Conservation (phyloP, 2,329 filamentous ascomycete species). For the Conoideocrella luteorostrata region DNA sequence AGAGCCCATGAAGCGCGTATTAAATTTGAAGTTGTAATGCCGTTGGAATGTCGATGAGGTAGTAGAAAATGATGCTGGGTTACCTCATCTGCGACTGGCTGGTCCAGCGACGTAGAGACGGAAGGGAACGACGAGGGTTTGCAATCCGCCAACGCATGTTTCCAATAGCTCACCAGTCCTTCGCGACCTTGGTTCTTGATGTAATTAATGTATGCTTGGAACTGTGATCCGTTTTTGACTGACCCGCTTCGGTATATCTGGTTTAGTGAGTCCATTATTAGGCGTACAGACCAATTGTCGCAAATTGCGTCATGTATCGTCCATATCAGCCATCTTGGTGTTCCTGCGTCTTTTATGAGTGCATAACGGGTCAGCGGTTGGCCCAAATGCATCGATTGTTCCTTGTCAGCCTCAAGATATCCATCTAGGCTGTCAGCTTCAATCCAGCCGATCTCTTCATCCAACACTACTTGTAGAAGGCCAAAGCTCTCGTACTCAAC, state of each 20-base stretch:
- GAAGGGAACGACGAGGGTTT: constrained; percentile 33
- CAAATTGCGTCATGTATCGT: constrained; percentile 44
- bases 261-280: constrained; percentile 29
- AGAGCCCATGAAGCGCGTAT: constrained; percentile 40
- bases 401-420: too few species aligned
- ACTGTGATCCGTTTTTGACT: constrained; percentile 14
- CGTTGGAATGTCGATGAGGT: constrained; percentile 14
- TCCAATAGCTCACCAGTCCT: constrained; percentile 36
- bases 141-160: constrained; percentile 31
- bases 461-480: too few species aligned
- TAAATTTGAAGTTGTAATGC: constrained; percentile 15
- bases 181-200: constrained; percentile 29
- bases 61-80: constrained; percentile 23
- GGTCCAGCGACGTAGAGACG: constrained; percentile 34
- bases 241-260: background rate
- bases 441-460: too few species aligned
- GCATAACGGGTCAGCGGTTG: too few species aligned
- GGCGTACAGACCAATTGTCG: constrained; percentile 38
- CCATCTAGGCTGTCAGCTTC: too few species aligned
- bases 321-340: constrained; percentile 31
- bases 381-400: too few species aligned
- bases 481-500: too few species aligned
- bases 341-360: too few species aligned
- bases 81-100: constrained; percentile 38
- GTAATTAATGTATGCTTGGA: constrained; percentile 39